Percentiles rank a stretch among this genome's conserved stretches.
These are phyloP conservation scores for Colletotrichum tabaci DNA, from an alignment of 2,329 filamentous ascomycete species.

Conservation along the genomic window DNA sequence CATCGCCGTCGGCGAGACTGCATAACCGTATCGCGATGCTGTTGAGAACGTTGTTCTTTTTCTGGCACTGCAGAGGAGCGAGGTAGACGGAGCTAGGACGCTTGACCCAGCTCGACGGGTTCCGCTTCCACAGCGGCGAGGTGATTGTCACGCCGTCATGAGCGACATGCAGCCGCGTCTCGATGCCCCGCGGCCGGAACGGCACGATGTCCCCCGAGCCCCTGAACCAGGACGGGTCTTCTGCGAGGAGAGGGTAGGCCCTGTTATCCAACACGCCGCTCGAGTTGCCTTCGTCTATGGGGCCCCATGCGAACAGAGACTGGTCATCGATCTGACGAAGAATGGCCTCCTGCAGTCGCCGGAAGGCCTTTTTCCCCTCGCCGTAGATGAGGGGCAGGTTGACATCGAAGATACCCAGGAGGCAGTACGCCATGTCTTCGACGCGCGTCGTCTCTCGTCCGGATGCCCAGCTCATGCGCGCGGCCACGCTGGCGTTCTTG, in stretches of 20 bases:
- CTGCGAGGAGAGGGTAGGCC: not conserved
- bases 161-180: not conserved
- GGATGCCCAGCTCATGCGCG: conserved; percentile 49
- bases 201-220: not conserved
- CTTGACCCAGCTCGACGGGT: not conserved
- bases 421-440: conserved; percentile 48
- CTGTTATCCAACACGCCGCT: not conserved
- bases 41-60: not conserved
- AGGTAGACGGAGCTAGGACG: not conserved
- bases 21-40: not conserved
- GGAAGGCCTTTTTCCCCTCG: conserved; percentile 46
- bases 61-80: conserved; percentile 1
- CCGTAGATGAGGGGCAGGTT: conserved; percentile 49
- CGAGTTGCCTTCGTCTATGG: not conserved
- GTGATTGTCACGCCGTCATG: not conserved
- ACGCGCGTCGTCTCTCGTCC: conserved; percentile 42
- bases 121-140: not conserved
- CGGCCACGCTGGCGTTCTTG: conserved; percentile 43
- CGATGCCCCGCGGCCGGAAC: not conserved
- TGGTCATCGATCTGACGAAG: not conserved
- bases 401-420: conserved; percentile 49
- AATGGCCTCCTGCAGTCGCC: conserved; percentile 38
- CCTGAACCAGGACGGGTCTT: not conserved
- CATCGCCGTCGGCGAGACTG: not conserved
- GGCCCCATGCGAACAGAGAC: conserved; percentile 14